Percentiles rank a stretch among this genome's conserved stretches.
Conservation (phyloP, 306 rosid genomes). For the Prunus fruticosa region DNA sequence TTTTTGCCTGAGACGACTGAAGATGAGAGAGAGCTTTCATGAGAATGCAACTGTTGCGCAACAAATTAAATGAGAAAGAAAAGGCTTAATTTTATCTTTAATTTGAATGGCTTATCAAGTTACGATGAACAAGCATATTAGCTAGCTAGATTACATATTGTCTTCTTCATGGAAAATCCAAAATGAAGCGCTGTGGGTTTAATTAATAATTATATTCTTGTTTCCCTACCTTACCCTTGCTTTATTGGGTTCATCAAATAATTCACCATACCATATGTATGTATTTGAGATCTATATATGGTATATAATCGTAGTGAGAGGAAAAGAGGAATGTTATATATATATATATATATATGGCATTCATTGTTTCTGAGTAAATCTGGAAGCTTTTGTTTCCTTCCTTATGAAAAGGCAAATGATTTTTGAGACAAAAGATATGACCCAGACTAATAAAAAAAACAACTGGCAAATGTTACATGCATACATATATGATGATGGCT, state of each 20-base stretch:
- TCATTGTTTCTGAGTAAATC: conserved; percentile 25
- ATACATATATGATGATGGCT: neutral
- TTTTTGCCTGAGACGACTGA: too few relatives aligned
- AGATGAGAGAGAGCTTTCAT: neutral
- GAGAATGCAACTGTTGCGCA: neutral
- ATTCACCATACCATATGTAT: neutral
- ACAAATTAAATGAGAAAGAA: neutral
- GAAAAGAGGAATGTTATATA: neutral
- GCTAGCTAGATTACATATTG: neutral
- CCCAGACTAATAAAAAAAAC: conserved; percentile 18
- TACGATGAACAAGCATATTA: neutral
- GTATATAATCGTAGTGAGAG: conserved; percentile 1
- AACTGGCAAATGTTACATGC: too few relatives aligned
- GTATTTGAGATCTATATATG: too few relatives aligned
- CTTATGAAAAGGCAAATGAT: conserved; percentile 24
- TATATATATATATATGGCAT: neutral
- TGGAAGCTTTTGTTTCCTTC: neutral
- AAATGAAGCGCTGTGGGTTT: neutral
- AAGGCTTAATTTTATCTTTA: neutral
- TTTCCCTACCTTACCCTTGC: neutral
- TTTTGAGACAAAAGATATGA: conserved; percentile 17
- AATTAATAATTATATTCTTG: neutral
- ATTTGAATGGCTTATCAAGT: neutral
- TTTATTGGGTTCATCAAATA: too few relatives aligned
- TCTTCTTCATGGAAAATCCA: neutral